Percentiles rank a stretch among this genome's conserved stretches.
phyloP scores from a whole-genome alignment of 768 basidiomycete genomes.

The Suillus cothurnatus region DNA sequence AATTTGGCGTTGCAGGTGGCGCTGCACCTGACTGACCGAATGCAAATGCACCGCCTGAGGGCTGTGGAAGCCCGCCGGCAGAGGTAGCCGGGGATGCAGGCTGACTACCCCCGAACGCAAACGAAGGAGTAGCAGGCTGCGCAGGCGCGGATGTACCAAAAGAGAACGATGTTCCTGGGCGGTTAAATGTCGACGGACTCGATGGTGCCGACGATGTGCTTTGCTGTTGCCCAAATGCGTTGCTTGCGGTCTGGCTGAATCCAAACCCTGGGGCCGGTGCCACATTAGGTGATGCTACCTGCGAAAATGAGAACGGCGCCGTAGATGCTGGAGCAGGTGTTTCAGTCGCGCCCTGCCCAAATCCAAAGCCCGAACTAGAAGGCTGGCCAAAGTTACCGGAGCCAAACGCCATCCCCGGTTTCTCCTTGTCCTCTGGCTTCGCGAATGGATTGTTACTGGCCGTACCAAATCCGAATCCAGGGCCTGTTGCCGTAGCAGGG shows the following conservation, averaged over 20 bases:
- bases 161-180: slow-evolving; percentile 44
- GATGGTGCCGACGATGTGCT: slow-evolving; percentile 49
- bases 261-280: slow-evolving; percentile 44
- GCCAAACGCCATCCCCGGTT: slow-evolving; percentile 43
- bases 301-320: slow-evolving; percentile 52
- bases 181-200: slow-evolving; percentile 61
- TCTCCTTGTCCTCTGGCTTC: slow-evolving; percentile 46
- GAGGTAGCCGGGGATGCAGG: slow-evolving; percentile 58
- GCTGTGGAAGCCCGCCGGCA: slow-evolving; percentile 35
- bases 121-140: slow-evolving; percentile 37
- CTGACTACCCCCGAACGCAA: slow-evolving; percentile 57
- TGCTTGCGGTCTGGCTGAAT: slow-evolving; percentile 43
- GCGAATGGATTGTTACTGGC: slow-evolving; percentile 48
- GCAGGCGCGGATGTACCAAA: slow-evolving; percentile 47
- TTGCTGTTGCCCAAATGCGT: slow-evolving; percentile 45
- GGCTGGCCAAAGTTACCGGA: slow-evolving; percentile 46
- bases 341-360: slow-evolving; percentile 45
- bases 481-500: slow-evolving; percentile 30
- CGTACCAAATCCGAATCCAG: slow-evolving; percentile 37
- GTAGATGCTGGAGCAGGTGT: slow-evolving; percentile 43
- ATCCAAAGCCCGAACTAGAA: slow-evolving; percentile 45
- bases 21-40: slow-evolving; percentile 44
- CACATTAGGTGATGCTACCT: slow-evolving; percentile 36
- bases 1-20: slow-evolving; percentile 42
- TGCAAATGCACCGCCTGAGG: slow-evolving; percentile 33